Percentiles rank a stretch among this genome's conserved stretches.
These are phyloP conservation scores for Nicotiana paniculata DNA, from an alignment of 257 asterid species.

Conservation along the genomic window DNA sequence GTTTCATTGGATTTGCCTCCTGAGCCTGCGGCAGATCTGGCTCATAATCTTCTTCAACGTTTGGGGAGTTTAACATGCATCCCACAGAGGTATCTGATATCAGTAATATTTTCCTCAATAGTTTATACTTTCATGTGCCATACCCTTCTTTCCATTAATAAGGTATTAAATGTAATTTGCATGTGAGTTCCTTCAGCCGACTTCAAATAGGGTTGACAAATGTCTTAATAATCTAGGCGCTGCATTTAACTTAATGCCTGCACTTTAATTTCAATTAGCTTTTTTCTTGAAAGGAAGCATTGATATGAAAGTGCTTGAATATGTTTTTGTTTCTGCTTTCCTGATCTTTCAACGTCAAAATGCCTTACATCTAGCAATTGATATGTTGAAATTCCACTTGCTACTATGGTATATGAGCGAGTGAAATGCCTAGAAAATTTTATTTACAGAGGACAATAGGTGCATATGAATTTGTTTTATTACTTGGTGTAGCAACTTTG, in stretches of 20 bases:
- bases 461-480: not conserved
- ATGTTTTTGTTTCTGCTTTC: not conserved
- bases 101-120: not conserved
- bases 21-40: slow-evolving; percentile 86
- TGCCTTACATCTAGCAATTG: not conserved
- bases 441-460: not conserved
- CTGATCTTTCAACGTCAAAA: not conserved
- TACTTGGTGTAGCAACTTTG: not conserved
- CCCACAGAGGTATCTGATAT: slow-evolving; percentile 71
- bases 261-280: not conserved
- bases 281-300: not conserved
- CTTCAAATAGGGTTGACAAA: not conserved
- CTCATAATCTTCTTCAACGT: slow-evolving; percentile 69
- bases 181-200: not conserved
- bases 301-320: not conserved
- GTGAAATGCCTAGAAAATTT: not conserved
- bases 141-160: not conserved
- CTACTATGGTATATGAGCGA: not conserved
- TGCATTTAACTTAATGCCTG: not conserved
- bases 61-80: slow-evolving; percentile 87
- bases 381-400: not conserved
- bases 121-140: not conserved
- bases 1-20: slow-evolving; percentile 76
- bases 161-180: not conserved
- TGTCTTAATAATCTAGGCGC: not conserved